Evolutionary conservation across 345 rosid genomes (phyloP), one percentile per base, ranked within the genome.

Genomic region (Capsella bursapastoris): DNA sequence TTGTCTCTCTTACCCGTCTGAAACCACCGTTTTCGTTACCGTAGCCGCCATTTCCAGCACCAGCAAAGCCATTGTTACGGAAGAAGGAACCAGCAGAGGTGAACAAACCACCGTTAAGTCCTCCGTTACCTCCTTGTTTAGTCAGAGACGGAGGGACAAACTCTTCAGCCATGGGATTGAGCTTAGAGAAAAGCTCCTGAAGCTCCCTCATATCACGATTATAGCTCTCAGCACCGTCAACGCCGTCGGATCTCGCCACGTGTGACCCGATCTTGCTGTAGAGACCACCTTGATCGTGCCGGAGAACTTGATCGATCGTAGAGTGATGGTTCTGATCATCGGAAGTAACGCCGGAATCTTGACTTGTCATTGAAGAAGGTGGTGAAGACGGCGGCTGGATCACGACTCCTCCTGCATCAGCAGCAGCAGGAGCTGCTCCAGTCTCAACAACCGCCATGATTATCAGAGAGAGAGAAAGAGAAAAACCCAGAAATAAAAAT

Each of bases 131-230:
- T 13, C 72, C 78, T 47, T 72, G 82, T 52, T 79, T 82, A 71
- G 85, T 73, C 8, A 83, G 81, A 0, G 98, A 93, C 22, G 88
- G 92, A 74, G 98, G 98, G 47, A 93, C 98, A 64, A 93, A 93
- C 82, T 90, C 98, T 75, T 84, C 89, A 22, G 98, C 98, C 97
- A 88, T 84, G 66, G 98, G 98, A 53, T 93, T 93, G 10, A 93
- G 92, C 88, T 93, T 93, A 32, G 97, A 90, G 80, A 93, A 89
- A 57, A 93, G 90, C 66, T 93, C 98, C 63, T 87, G 91, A 64
- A 93, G 82, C 78, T 93, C 90, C 76, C 86, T 89, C 79, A 90
- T 86, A 40, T 90, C 91, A 67, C 88, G 83, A 64, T 84, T 84
- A 44, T 56, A 83, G 77, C 80, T 81, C 69, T 83, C 87, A 8